Evolutionary conservation across 2,329 filamentous ascomycete species (phyloP).

Genomic region (Aspergillus proliferans): DNA sequence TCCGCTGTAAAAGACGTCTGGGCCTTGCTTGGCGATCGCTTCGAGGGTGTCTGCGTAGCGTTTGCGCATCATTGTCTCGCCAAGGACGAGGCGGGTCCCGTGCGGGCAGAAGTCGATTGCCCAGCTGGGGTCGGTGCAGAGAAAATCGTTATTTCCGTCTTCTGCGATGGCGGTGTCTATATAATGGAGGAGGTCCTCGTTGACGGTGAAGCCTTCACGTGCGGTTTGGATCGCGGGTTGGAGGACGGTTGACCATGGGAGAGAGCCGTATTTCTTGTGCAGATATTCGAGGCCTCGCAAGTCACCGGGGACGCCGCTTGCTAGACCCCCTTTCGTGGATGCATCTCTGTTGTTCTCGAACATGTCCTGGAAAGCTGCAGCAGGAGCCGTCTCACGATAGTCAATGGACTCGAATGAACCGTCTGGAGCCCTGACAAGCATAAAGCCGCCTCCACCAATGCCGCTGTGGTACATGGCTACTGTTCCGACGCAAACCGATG

Average conservation of each 20-base stretch:
- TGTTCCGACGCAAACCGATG: conserved; percentile 68
- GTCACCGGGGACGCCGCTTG: conserved; percentile 55
- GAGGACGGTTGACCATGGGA: conserved; percentile 67
- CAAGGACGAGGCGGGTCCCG: conserved; percentile 63
- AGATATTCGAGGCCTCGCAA: conserved; percentile 72
- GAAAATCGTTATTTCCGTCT: conserved; percentile 52
- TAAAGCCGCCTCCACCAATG: conserved; percentile 86
- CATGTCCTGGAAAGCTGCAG: conserved; percentile 77
- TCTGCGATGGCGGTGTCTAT: conserved; percentile 52
- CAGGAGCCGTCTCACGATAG: conserved; percentile 82
- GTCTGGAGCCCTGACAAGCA: conserved; percentile 65
- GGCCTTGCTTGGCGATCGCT: conserved; percentile 65
- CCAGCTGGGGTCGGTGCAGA: conserved; percentile 70
- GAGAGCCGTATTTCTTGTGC: conserved; percentile 54
- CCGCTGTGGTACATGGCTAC: conserved; percentile 72
- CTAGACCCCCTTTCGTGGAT: conserved; percentile 67
- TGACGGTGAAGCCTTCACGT: conserved; percentile 65
- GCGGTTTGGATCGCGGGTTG: conserved; percentile 69
- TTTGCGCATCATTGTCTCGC: conserved; percentile 72
- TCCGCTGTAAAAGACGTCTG: conserved; percentile 68
- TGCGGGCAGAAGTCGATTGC: conserved; percentile 83
- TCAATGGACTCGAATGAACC: conserved; percentile 83
- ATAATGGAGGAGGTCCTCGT: conserved; percentile 66
- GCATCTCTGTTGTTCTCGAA: conserved; percentile 63
- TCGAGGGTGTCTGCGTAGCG: conserved; percentile 76